These are phyloP conservation scores for Podila minutissima DNA, from an alignment of 192 early-diverging fungal species.

Conservation along the genomic window DNA sequence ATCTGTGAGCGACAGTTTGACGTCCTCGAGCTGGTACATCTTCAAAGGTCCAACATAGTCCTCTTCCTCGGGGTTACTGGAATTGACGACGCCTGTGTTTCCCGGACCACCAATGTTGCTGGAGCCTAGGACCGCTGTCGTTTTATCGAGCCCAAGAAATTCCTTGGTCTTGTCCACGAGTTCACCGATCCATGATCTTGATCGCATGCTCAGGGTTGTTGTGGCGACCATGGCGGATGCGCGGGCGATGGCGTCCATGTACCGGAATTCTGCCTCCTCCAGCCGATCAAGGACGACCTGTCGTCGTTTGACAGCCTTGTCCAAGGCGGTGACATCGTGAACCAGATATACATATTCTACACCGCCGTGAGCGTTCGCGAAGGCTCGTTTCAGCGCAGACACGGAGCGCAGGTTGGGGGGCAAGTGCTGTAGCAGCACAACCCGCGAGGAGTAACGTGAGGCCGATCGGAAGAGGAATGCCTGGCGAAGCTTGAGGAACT, in stretches of 20 bases:
- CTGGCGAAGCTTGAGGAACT: neutral
- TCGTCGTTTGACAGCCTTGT: constrained; percentile 19
- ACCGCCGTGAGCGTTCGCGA: neutral
- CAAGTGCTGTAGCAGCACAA: neutral
- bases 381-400: no score
- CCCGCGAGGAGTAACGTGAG: neutral
- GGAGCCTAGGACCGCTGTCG: neutral
- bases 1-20: constrained; percentile 14
- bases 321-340: constrained; percentile 4
- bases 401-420: neutral
- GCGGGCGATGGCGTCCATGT: constrained; percentile 25
- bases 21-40: constrained; percentile 17
- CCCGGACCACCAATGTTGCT: neutral
- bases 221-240: constrained; percentile 16
- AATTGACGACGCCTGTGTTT: neutral
- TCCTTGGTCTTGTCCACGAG: constrained; percentile 5
- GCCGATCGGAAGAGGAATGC: neutral
- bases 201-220: constrained; percentile 12
- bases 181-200: constrained; percentile 14
- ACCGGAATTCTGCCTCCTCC: constrained; percentile 15
- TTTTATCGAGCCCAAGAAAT: neutral
- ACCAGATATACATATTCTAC: constrained; percentile 20
- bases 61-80: neutral
- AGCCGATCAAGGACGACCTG: constrained; percentile 11
- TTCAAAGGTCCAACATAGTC: constrained; percentile 25